These are phyloP conservation scores for Cryphonectria parasitica DNA, from an alignment of 2,329 filamentous ascomycete species.

Conservation along the genomic window DNA sequence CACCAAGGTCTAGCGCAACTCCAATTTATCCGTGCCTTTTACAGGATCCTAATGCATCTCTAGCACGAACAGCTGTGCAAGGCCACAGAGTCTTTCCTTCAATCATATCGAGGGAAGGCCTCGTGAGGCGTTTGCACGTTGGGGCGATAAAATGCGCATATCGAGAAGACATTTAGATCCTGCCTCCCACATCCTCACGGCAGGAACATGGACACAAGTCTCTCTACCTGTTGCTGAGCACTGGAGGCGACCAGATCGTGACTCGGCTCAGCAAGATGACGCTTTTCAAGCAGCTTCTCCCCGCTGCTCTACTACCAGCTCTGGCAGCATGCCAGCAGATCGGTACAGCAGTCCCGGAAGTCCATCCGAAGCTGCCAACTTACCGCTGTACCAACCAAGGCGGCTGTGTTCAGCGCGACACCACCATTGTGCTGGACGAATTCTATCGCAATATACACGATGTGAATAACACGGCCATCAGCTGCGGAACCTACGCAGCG, in stretches of 20 bases:
- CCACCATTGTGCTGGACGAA: constrained; percentile 16
- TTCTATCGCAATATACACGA: constrained; percentile 24
- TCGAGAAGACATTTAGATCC: background rate
- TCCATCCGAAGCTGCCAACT: constrained; percentile 17
- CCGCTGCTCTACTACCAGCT: background rate
- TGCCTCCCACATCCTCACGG: background rate
- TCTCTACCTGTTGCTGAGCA: background rate
- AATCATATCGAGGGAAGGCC: constrained; percentile 4
- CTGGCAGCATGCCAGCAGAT: constrained; percentile 17
- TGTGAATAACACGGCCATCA: constrained; percentile 12
- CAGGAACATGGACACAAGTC: background rate
- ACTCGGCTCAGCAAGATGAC: constrained; percentile 5
- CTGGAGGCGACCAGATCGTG: background rate
- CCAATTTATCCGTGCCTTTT: constrained; percentile 1
- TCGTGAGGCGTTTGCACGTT: too few species aligned
- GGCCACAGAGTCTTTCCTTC: constrained; percentile 12
- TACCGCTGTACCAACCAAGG: constrained; percentile 10
- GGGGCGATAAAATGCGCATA: background rate
- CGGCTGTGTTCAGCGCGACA: constrained; percentile 15
- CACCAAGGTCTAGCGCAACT: background rate
- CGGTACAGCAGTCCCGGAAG: constrained; percentile 1
- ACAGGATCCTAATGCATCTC: constrained; percentile 1
- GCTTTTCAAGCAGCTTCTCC: background rate
- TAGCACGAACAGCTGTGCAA: background rate
- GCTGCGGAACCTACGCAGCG: constrained; percentile 16